Evolutionary conservation across 345 rosid species (phyloP).

Genomic region (Clausena lansium): DNA sequence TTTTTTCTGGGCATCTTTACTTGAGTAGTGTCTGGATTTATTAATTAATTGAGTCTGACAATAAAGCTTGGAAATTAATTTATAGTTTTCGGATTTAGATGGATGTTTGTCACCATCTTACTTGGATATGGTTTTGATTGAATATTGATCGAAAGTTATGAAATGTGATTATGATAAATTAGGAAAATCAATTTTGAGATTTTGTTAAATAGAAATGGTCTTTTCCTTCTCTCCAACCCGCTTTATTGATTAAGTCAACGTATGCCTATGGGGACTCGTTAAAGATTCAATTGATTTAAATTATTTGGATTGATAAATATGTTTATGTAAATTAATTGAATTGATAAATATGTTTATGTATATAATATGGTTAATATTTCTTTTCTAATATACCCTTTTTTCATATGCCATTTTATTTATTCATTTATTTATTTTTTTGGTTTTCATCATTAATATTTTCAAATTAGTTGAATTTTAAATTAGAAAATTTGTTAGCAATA

Average conservation of each 20-base stretch:
- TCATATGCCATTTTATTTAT: too few relatives aligned
- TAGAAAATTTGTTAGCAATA: too few relatives aligned
- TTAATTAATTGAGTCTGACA: slow-evolving; percentile 4
- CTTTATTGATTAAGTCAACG: background rate
- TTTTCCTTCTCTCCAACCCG: too few relatives aligned
- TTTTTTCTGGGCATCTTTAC: background rate
- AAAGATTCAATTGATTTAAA: background rate
- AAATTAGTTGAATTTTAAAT: background rate
- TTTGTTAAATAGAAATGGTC: background rate
- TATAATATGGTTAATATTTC: too few relatives aligned
- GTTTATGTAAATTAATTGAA: background rate
- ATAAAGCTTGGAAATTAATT: slow-evolving; percentile 6
- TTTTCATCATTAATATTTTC: background rate
- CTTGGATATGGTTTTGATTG: background rate
- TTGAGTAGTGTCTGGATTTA: slow-evolving; percentile 6
- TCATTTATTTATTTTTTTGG: background rate
- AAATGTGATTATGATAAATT: slow-evolving; percentile 1
- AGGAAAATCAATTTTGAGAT: slow-evolving; percentile 1
- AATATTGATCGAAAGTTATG: background rate
- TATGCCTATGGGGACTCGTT: background rate
- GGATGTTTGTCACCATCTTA: background rate
- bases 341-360: background rate
- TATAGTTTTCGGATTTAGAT: slow-evolving; percentile 12
- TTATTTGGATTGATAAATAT: too few relatives aligned
- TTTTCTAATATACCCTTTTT: background rate